Base-by-base conservation (phyloP, 2,329 filamentous ascomycete species). In the Conoideocrella luteorostrata region DNA sequence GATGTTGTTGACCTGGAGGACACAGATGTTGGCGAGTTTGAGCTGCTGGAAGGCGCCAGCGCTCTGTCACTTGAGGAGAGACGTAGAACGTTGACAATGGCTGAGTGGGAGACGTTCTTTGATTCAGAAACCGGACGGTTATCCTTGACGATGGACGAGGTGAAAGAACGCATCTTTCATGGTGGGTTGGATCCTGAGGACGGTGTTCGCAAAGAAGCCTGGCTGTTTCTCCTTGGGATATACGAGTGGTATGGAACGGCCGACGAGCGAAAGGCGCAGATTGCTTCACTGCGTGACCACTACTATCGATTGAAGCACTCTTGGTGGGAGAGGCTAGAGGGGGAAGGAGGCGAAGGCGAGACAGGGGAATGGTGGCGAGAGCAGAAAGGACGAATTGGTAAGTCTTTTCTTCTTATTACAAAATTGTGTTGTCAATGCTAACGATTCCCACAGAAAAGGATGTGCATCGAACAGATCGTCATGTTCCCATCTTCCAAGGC, bases 111-210 rank as follows among this genome's bases (percentile, higher is more conserved):
- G n/a, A 76, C 72, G 1, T 97, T 88, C 60, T 97, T 98, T 55
- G 88, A 97, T 53, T 65, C 74, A 3, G 71, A 69, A 3, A 86
- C 81, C 0, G 93, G 93, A 0, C 74, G 82, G 34, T 66, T 98
- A 3, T 78, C 84, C 3, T 69, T 95, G 36, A 97, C 90, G 0
- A 73, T 84, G 4, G 88, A 96, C 52, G 93, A 98, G 61, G 89
- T 95, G 51, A 98, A 97, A 63, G 91, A 97, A 60, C 79, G 93
- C n/a, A 79, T 98, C 44, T 98, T 97, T 62, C 93, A 97, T 58
- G 93, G 93, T 22, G 93, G 93, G 0, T 71, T 98, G 1, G 83
- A 95, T 58, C 69, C 86, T 0, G 86, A 95, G 13, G 91, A 97
- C 55, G 90, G 90, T 0, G 90, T 95, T 4, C 76, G 94, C 38